Percentiles rank a stretch among this genome's conserved stretches.
These are phyloP conservation scores for Cyclotella sp. DNA, from an alignment of 108 stramenopile species.

Conservation along the genomic window DNA sequence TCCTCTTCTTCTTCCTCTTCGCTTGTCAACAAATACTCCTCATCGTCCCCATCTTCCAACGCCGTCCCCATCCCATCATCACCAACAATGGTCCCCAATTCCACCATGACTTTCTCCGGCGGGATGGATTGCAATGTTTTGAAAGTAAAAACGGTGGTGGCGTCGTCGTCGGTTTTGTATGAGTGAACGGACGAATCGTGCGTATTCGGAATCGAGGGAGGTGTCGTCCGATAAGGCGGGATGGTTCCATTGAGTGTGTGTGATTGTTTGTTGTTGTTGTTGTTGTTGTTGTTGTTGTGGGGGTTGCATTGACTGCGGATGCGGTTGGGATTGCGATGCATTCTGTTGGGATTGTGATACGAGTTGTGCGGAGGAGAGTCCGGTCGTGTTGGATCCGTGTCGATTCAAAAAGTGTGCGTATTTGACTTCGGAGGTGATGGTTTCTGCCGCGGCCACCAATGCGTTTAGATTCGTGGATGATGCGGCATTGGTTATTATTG, in stretches of 20 bases:
- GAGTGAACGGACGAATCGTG: conserved; percentile 44
- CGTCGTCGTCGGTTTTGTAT: conserved; percentile 28
- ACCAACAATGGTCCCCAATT: conserved; percentile 29
- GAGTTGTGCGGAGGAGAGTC: background rate
- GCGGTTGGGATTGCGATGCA: background rate
- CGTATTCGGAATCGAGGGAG: conserved; percentile 36
- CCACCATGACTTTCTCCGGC: background rate
- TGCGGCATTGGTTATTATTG: background rate
- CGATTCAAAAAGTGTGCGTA: background rate
- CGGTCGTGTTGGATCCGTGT: too few species aligned
- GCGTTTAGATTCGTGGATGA: background rate
- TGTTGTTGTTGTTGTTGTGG: background rate
- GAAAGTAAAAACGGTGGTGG: conserved; percentile 35
- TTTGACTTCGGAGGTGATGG: background rate
- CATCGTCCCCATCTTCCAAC: conserved; percentile 49
- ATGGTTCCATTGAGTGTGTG: conserved; percentile 1
- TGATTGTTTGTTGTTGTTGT: background rate
- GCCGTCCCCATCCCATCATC: conserved; percentile 18
- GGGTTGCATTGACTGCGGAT: background rate
- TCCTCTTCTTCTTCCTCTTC: conserved; percentile 56
- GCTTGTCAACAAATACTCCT: conserved; percentile 47
- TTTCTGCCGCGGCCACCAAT: conserved; percentile 3
- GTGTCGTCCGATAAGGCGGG: conserved; percentile 8
- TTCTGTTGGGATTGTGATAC: background rate
- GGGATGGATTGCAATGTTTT: conserved; percentile 22